Evolutionary conservation across 805 yeast genomes (phyloP).

Genomic region (Candida peoriensis): DNA sequence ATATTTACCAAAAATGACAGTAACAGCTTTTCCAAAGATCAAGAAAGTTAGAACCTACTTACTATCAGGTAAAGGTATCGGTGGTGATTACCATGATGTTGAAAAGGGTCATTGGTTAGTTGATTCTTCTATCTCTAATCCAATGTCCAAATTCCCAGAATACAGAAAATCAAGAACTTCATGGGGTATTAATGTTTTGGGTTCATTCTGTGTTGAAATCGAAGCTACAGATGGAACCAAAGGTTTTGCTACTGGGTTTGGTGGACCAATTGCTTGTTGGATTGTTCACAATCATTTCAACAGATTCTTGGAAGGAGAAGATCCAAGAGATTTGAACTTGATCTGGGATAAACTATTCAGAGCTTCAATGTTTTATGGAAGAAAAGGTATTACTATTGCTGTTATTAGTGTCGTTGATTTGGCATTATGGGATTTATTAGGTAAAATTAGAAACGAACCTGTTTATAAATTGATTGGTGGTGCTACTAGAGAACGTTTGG

Average conservation of each 20-base stretch:
- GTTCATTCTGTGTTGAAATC: constrained; percentile 44
- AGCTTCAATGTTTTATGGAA: constrained; percentile 46
- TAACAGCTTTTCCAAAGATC: constrained; percentile 44
- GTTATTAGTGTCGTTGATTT: constrained; percentile 43
- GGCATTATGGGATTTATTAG: constrained; percentile 47
- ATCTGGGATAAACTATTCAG: constrained; percentile 46
- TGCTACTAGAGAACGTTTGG: constrained; percentile 38
- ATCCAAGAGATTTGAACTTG: constrained; percentile 40
- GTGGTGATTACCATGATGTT: constrained; percentile 49
- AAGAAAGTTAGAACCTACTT: constrained; percentile 38
- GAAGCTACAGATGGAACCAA: constrained; percentile 44
- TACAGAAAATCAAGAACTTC: constrained; percentile 40
- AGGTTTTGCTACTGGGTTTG: constrained; percentile 49
- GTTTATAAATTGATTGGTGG: constrained; percentile 50
- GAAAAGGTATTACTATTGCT: constrained; percentile 45
- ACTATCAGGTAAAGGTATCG: constrained; percentile 39
- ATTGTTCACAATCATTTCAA: constrained; percentile 40
- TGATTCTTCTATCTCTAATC: constrained; percentile 41
- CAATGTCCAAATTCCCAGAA: constrained; percentile 44
- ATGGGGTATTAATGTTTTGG: constrained; percentile 48
- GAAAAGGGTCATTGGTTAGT: constrained; percentile 45
- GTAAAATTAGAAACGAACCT: constrained; percentile 45
- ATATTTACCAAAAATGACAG: not conserved
- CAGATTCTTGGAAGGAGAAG: constrained; percentile 41
- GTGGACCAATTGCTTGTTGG: constrained; percentile 49